A percentile compares a stretch with the other conserved stretches of the same genome.
Evolutionary conservation across 345 rosid genomes (phyloP).

Genomic region (Abelmoschus esculentus): DNA sequence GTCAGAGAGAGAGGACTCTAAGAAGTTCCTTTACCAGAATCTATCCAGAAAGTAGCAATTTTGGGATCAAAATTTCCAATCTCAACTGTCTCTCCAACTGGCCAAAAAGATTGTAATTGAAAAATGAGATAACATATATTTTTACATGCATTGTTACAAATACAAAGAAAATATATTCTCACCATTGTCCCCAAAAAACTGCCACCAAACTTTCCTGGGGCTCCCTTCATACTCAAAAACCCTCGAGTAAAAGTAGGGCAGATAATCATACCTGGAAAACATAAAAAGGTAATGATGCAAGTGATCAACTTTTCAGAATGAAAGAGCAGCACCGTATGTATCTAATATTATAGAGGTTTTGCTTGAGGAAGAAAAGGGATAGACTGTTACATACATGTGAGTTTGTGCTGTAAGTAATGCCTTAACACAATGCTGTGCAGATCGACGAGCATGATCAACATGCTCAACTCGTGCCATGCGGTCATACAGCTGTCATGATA

Average conservation of each 20-base stretch:
- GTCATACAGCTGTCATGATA: slow-evolving; percentile 32
- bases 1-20: background rate
- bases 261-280: slow-evolving; percentile 73
- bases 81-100: slow-evolving; percentile 90
- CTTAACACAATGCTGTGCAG: slow-evolving; percentile 85
- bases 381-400: slow-evolving; percentile 39
- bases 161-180: slow-evolving; percentile 9
- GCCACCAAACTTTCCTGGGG: slow-evolving; percentile 93
- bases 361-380: background rate
- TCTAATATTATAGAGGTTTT: background rate
- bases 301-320: slow-evolving; percentile 13
- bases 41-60: slow-evolving; percentile 91
- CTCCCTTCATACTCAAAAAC: slow-evolving; percentile 91
- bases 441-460: slow-evolving; percentile 90
- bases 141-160: background rate
- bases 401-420: slow-evolving; percentile 64
- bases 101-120: slow-evolving; percentile 13
- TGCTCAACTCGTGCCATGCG: slow-evolving; percentile 41
- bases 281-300: slow-evolving; percentile 2
- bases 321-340: background rate
- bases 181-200: slow-evolving; percentile 93
- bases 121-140: background rate
- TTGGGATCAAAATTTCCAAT: slow-evolving; percentile 87
- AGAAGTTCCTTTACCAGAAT: slow-evolving; percentile 46
- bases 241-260: slow-evolving; percentile 85